Percentiles rank a stretch among this genome's conserved stretches.
These are phyloP conservation scores for Knoxdaviesia proteae DNA, from an alignment of 2,329 filamentous ascomycete genomes.

Conservation along the genomic window DNA sequence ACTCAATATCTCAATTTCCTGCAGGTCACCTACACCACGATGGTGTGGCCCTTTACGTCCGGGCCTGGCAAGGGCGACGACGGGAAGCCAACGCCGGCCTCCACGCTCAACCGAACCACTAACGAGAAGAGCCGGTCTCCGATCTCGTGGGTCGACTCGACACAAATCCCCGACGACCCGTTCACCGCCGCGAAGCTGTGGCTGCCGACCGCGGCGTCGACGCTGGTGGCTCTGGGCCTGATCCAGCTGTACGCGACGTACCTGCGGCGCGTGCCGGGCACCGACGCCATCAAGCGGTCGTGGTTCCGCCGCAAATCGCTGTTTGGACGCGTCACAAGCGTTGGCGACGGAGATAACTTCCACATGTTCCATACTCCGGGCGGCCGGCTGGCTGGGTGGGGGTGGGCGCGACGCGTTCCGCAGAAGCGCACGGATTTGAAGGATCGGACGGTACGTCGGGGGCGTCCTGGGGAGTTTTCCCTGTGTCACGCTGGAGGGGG, in stretches of 20 bases:
- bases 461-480: background rate
- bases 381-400: constrained; percentile 74
- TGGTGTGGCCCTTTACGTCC: too few relatives aligned
- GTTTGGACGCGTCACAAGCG: constrained; percentile 73
- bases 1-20: too few relatives aligned
- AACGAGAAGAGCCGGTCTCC: constrained; percentile 1
- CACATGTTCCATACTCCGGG: constrained; percentile 87
- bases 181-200: constrained; percentile 17
- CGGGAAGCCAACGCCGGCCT: constrained; percentile 7
- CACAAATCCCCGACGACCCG: constrained; percentile 9
- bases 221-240: constrained; percentile 16
- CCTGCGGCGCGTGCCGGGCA: constrained; percentile 64
- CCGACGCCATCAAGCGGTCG: constrained; percentile 50
- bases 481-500: too few relatives aligned
- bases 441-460: constrained; percentile 48
- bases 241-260: constrained; percentile 48
- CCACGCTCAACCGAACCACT: too few relatives aligned
- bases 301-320: constrained; percentile 59
- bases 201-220: constrained; percentile 16
- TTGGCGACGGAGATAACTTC: constrained; percentile 94
- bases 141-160: constrained; percentile 17
- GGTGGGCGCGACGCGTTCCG: constrained; percentile 66
- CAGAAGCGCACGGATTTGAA: constrained; percentile 45
- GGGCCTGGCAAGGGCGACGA: constrained; percentile 2
- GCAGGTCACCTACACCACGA: too few relatives aligned